These are phyloP conservation scores for Leptographium wingfieldii DNA, from an alignment of 2,329 filamentous ascomycete species.

Conservation along the genomic window DNA sequence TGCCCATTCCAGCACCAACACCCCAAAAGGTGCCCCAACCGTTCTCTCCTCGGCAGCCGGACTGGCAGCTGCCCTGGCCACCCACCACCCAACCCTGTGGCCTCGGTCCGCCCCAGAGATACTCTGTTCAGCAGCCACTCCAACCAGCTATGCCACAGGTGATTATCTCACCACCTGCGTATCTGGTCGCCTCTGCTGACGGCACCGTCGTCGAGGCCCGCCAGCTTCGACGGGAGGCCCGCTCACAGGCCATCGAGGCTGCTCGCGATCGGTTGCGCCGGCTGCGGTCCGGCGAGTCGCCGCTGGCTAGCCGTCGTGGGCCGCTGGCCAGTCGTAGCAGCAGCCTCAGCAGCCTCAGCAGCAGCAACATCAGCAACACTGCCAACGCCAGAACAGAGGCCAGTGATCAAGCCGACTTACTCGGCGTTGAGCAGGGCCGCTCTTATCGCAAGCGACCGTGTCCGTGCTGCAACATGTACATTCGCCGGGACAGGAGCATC, in stretches of 20 bases:
- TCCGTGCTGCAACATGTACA: constrained; percentile 4
- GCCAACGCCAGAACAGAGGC: neutral
- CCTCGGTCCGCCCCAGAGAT: neutral
- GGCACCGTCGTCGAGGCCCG: neutral
- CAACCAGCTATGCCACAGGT: neutral
- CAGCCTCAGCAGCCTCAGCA: neutral
- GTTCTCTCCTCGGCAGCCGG: no score
- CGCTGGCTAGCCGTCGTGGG: neutral
- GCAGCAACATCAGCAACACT: neutral
- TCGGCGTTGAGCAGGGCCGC: neutral
- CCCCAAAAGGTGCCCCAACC: no score
- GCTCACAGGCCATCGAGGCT: neutral
- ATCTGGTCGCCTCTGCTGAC: neutral
- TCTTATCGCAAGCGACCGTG: neutral
- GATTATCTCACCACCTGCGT: neutral
- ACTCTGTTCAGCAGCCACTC: neutral
- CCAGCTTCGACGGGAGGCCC: neutral
- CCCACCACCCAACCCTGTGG: neutral
- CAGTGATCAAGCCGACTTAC: neutral
- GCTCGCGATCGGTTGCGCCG: neutral
- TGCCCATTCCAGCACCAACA: neutral
- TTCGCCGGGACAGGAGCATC: neutral
- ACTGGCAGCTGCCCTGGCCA: no score
- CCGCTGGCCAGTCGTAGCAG: neutral
- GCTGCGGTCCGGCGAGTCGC: neutral